Conservation (phyloP, 2,329 filamentous ascomycete species). For the Trichophaea hybrida region DNA sequence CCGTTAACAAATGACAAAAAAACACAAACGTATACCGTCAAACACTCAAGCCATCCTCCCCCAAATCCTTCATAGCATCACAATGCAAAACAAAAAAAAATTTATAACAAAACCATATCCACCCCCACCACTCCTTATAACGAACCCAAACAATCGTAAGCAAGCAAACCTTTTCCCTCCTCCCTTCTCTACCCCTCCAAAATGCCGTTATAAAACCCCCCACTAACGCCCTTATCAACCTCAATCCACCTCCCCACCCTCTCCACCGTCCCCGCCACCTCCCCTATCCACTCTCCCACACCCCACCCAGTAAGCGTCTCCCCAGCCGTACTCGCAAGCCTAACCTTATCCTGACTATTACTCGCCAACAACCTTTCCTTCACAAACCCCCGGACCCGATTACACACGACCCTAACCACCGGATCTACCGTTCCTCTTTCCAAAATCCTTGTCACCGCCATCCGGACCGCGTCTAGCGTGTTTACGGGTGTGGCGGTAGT, state of each 20-base stretch:
- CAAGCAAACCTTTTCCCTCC: not conserved
- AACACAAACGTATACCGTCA: not conserved
- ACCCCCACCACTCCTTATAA: not conserved
- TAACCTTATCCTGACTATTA: slow-evolving; percentile 23
- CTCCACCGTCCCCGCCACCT: slow-evolving; percentile 20
- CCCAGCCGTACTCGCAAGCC: slow-evolving; percentile 21
- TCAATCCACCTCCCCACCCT: slow-evolving; percentile 13
- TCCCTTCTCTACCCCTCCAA: slow-evolving; percentile 1
- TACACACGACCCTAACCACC: slow-evolving; percentile 24
- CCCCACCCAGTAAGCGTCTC: slow-evolving; percentile 25
- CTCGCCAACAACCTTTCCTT: slow-evolving; percentile 22
- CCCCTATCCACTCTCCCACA: slow-evolving; percentile 25
- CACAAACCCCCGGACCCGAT: slow-evolving; percentile 22
- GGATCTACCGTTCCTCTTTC: slow-evolving; percentile 16
- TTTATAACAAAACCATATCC: not conserved
- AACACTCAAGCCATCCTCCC: not conserved
- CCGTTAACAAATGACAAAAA: not conserved
- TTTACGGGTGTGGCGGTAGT: slow-evolving; percentile 18
- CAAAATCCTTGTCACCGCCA: slow-evolving; percentile 16
- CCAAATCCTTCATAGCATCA: not conserved
- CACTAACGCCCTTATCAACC: slow-evolving; percentile 22
- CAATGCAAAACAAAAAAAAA: not conserved
- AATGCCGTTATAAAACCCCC: slow-evolving; percentile 23
- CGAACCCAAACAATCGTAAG: not conserved
- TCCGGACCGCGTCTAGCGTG: slow-evolving; percentile 17